These are phyloP conservation scores for Hypoxylon intermedium DNA, from an alignment of 495 filamentous ascomycete genomes.

Conservation along the genomic window DNA sequence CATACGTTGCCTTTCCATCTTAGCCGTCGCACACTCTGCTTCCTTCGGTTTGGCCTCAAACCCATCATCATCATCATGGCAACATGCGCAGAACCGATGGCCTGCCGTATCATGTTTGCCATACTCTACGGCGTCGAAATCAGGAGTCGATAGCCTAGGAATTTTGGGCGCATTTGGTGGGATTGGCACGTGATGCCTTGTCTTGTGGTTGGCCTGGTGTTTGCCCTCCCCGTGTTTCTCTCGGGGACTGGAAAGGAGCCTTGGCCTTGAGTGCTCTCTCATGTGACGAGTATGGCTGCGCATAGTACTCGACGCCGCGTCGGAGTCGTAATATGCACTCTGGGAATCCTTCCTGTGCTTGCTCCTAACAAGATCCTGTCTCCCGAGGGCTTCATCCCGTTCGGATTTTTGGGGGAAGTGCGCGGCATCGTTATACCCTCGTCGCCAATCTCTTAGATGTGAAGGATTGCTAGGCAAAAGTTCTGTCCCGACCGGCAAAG, in stretches of 20 bases:
- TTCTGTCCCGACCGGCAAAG: not conserved
- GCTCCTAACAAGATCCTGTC: not conserved
- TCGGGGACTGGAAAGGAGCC: not conserved
- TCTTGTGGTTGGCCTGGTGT: not conserved
- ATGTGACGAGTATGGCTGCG: not conserved
- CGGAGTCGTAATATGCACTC: conserved; percentile 1
- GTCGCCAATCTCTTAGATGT: not conserved
- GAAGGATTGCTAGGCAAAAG: not conserved
- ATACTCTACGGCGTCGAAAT: conserved; percentile 29
- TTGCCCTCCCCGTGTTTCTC: not conserved
- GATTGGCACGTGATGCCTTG: conserved; percentile 11
- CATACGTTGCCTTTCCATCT: conserved; percentile 40
- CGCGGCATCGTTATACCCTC: not conserved
- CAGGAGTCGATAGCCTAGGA: conserved; percentile 41
- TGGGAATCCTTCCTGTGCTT: not conserved
- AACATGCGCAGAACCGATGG: conserved; percentile 37
- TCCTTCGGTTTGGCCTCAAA: not conserved
- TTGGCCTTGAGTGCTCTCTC: not conserved
- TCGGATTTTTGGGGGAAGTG: not conserved
- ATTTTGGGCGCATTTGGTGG: conserved; percentile 37
- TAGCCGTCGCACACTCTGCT: conserved; percentile 8
- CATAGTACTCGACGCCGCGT: not conserved
- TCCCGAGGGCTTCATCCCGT: not conserved
- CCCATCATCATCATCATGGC: not conserved
- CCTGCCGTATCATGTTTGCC: not conserved